phyloP scores from a whole-genome alignment of 2,329 filamentous ascomycete species.

The Rachicladosporium sp. region DNA sequence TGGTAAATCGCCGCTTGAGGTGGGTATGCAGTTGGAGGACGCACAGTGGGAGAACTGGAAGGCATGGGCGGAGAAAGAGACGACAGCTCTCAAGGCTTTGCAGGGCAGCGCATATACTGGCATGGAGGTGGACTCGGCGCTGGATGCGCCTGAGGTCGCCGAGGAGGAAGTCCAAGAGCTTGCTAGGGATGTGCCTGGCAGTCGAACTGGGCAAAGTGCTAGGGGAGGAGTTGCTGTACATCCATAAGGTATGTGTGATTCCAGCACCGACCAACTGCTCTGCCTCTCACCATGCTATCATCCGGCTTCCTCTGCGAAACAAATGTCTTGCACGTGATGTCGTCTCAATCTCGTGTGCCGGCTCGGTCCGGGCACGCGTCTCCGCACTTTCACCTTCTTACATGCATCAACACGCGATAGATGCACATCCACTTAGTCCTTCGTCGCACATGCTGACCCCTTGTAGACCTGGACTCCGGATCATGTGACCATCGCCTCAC shows the following conservation, averaged over 20 bases:
- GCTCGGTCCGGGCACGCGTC: no score
- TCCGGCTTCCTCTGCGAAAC: no score
- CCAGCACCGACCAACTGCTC: no score
- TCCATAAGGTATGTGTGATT: conserved; percentile 13
- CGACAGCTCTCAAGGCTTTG: conserved; percentile 36
- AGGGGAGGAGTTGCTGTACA: conserved; percentile 26
- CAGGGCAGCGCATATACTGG: conserved; percentile 32
- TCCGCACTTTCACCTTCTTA: no score
- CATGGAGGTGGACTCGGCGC: conserved; percentile 19
- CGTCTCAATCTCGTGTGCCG: no score
- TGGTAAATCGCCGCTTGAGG: conserved; percentile 59
- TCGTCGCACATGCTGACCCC: no score
- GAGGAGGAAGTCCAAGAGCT: conserved; percentile 25
- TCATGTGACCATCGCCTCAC: no score
- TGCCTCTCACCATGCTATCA: no score
- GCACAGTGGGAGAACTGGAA: conserved; percentile 74
- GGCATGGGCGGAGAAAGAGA: conserved; percentile 53
- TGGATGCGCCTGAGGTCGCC: conserved; percentile 21
- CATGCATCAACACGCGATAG: no score
- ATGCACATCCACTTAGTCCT: no score
- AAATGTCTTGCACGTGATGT: no score
- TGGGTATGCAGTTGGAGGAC: conserved; percentile 75
- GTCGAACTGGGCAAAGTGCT: conserved; percentile 23
- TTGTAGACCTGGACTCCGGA: no score
- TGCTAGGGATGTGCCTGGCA: conserved; percentile 19